phyloP scores from a whole-genome alignment of 306 rosid genomes.

The Ormosia emarginata region DNA sequence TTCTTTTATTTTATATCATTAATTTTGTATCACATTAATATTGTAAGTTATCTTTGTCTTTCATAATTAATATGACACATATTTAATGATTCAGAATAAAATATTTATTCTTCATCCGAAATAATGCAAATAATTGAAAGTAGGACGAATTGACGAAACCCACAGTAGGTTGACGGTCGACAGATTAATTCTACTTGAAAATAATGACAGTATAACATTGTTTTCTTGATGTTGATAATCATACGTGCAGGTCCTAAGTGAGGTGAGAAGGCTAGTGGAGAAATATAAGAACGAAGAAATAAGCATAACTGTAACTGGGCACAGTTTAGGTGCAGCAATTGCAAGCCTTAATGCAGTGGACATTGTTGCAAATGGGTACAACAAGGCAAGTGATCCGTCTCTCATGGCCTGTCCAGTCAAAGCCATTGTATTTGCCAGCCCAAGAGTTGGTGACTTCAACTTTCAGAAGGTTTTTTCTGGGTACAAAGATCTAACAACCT shows the following conservation, averaged over 20 bases:
- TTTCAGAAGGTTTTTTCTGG: slow-evolving; percentile 43
- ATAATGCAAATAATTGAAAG: too few species aligned
- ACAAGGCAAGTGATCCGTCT: slow-evolving; percentile 36
- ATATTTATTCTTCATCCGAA: too few species aligned
- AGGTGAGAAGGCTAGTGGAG: slow-evolving; percentile 65
- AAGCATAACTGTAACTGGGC: slow-evolving; percentile 80
- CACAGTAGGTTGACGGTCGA: too few species aligned
- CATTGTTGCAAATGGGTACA: slow-evolving; percentile 59
- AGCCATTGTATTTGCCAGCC: slow-evolving; percentile 63
- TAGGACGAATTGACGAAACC: too few species aligned
- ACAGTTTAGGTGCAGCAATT: slow-evolving; percentile 84
- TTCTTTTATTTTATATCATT: too few species aligned
- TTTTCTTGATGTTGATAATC: background rate
- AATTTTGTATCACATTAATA: too few species aligned
- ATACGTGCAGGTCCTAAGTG: slow-evolving; percentile 51
- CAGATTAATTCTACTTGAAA: background rate
- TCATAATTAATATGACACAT: too few species aligned
- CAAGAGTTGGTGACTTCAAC: slow-evolving; percentile 67
- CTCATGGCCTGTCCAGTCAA: slow-evolving; percentile 51
- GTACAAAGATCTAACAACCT: slow-evolving; percentile 32
- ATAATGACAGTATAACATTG: background rate
- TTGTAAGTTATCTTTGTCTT: too few species aligned
- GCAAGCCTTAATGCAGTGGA: slow-evolving; percentile 76
- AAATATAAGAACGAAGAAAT: slow-evolving; percentile 65
- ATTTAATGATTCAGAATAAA: too few species aligned